Evolutionary conservation across 2,329 filamentous ascomycete genomes (phyloP).

Genomic region (Leptographium flavum): DNA sequence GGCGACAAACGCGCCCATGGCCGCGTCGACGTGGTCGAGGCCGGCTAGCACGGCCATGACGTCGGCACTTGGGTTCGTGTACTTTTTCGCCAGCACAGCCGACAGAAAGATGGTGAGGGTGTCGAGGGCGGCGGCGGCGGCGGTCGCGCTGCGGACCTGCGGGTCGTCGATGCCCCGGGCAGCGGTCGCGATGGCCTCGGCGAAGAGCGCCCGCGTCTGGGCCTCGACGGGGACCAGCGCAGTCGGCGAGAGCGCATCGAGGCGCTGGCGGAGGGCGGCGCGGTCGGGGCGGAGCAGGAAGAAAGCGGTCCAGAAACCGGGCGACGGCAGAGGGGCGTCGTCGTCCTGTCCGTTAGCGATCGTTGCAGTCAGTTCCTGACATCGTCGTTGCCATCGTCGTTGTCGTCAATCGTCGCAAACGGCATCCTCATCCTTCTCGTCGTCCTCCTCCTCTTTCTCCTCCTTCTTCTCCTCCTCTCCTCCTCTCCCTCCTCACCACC

Average conservation of each 20-base stretch:
- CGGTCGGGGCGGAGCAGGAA: conserved; percentile 79
- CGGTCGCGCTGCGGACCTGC: neutral
- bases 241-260: conserved; percentile 58
- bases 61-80: conserved; percentile 89
- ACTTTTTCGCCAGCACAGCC: conserved; percentile 72
- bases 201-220: conserved; percentile 67
- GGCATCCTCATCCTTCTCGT: too few relatives aligned
- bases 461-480: too few relatives aligned
- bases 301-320: conserved; percentile 94
- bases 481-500: too few relatives aligned
- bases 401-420: too few relatives aligned
- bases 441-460: too few relatives aligned
- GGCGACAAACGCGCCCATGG: conserved; percentile 80
- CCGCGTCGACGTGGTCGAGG: conserved; percentile 70
- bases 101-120: conserved; percentile 82
- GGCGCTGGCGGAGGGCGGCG: conserved; percentile 47
- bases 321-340: conserved; percentile 53
- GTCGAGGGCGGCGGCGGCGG: conserved; percentile 27
- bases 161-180: neutral
- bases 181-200: conserved; percentile 48
- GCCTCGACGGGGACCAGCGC: conserved; percentile 65
- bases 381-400: too few relatives aligned
- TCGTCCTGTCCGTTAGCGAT: conserved; percentile 16
- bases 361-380: too few relatives aligned
- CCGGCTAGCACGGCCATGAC: conserved; percentile 83